These are phyloP conservation scores for Xylaria sp. DNA, from an alignment of 2,329 filamentous ascomycete genomes.

Conservation along the genomic window DNA sequence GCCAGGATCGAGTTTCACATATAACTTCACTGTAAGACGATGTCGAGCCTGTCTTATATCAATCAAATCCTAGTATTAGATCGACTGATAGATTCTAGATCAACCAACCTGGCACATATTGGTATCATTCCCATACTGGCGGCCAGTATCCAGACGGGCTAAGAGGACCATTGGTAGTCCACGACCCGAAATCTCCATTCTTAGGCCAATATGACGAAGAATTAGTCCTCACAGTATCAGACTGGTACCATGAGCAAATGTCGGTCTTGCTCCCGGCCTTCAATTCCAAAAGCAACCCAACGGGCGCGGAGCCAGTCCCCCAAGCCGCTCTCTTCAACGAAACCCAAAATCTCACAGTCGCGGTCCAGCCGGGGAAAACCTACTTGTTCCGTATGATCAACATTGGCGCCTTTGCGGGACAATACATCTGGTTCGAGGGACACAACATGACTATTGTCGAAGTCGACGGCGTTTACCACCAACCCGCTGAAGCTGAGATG, in stretches of 20 bases:
- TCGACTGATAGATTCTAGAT: conserved; percentile 53
- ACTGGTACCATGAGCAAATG: conserved; percentile 76
- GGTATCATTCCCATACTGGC: conserved; percentile 78
- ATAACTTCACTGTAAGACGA: conserved; percentile 71
- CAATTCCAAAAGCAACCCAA: conserved; percentile 66
- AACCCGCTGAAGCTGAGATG: conserved; percentile 68
- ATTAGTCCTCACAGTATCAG: conserved; percentile 71
- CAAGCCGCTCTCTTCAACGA: conserved; percentile 78
- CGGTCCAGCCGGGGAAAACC: conserved; percentile 73
- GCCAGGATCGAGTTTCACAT: conserved; percentile 73
- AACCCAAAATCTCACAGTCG: conserved; percentile 67
- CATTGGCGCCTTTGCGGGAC: conserved; percentile 76
- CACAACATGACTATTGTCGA: conserved; percentile 77
- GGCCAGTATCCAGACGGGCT: conserved; percentile 79
- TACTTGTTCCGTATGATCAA: conserved; percentile 80
- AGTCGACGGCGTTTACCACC: conserved; percentile 77
- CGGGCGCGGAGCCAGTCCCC: conserved; percentile 73
- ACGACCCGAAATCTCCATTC: conserved; percentile 71
- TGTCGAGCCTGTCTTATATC: background rate
- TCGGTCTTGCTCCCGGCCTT: conserved; percentile 59
- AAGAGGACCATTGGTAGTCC: conserved; percentile 71
- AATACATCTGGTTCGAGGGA: conserved; percentile 74
- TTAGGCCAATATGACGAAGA: conserved; percentile 70
- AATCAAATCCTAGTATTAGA: background rate
- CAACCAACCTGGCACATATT: conserved; percentile 78